Base-by-base conservation (phyloP, 2,329 filamentous ascomycete species). In the Orbilia blumenaviensis region DNA sequence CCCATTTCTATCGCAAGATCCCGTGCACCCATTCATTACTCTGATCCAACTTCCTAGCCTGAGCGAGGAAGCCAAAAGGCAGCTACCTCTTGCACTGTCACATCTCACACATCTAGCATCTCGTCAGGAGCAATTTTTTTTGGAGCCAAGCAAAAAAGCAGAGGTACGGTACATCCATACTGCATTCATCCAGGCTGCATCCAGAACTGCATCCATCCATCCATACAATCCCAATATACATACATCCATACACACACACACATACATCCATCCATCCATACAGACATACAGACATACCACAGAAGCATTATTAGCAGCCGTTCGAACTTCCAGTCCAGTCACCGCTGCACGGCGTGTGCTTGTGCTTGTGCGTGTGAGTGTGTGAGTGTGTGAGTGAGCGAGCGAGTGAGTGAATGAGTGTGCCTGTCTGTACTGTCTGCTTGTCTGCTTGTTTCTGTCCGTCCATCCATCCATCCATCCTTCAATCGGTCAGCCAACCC, bases 1-100 rank as follows among this genome's bases (percentile, higher is more conserved):
- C 71, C 71, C 56, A 63, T 75, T 75, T 75, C 71, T 75, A 48
- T 75, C 64, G 58, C 64, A 56, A 50, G 62, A 66, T 66, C 71
- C 63, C 71, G 71, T 75, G 71, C 56, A 32, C 54, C 68, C 58
- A 16, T 32, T 34, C 38, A 54, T 64, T 44, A 50, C 68, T 75
- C 71, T 75, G 54, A 67, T 67, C 71, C 54, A 75, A 62, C 71
- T 75, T 75, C 71, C 71, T 75, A 75, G 71, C 71, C 67, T 56
- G 71, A 75, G 58, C 64, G 61, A 67, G 29, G 50, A 42, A 67
- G 58, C 44, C 71, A 64, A 75, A 75, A 75, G 71, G 71, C 71
- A 75, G 71, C 71, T 75, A 38, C 38, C 12, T 25, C 25, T 32
- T 41, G 27, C n/a, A 34, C 48, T 34, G 16, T 54, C 48, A 54